Conservation (phyloP, 768 basidiomycete genomes). For the Xerocomus spinulosus region DNA sequence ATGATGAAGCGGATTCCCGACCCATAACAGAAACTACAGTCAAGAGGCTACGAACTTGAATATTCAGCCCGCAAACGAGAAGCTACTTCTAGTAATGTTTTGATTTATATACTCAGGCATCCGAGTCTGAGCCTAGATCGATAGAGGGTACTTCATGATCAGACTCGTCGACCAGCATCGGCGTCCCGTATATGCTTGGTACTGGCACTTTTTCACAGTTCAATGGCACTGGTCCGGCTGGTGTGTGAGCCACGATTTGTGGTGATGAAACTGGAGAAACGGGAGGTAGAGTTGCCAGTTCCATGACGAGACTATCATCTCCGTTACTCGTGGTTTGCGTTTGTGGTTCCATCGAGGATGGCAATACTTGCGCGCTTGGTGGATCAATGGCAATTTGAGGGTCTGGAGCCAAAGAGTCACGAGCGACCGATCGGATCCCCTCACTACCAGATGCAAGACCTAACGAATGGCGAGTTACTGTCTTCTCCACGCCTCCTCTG, state of each 20-base stretch:
- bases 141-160: constrained; percentile 78
- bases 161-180: constrained; percentile 34
- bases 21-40: not conserved
- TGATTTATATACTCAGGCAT: constrained; percentile 26
- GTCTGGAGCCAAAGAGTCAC: constrained; percentile 1
- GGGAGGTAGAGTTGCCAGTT: not conserved
- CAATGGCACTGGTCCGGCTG: not conserved
- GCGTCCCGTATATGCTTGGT: not conserved
- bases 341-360: not conserved
- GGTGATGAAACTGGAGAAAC: not conserved
- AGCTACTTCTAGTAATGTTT: too few relatives aligned
- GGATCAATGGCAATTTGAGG: not conserved
- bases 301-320: not conserved
- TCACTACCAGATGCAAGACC: constrained; percentile 29
- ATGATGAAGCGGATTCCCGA: constrained; percentile 31
- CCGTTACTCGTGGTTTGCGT: not conserved
- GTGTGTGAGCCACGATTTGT: not conserved
- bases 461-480: constrained; percentile 39
- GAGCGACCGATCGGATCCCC: not conserved
- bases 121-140: constrained; percentile 77
- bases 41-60: constrained; percentile 18
- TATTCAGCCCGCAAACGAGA: too few relatives aligned
- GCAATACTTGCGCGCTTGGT: not conserved
- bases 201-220: constrained; percentile 5
- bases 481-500: constrained; percentile 59